phyloP scores from a whole-genome alignment of 2,329 filamentous ascomycete genomes.

The Talaromyces pinophilus region DNA sequence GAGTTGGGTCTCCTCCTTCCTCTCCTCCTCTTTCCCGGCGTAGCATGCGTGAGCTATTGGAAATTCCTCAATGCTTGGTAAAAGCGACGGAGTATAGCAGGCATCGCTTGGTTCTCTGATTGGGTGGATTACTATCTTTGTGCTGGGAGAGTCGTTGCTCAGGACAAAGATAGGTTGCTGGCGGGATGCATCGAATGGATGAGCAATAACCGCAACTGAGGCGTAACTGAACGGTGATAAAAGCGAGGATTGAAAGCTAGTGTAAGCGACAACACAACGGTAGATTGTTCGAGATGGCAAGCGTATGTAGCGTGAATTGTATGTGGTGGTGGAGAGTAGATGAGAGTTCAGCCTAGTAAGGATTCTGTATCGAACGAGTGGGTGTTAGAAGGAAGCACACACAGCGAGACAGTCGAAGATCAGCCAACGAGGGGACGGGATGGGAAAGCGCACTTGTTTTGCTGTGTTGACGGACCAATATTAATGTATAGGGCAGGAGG shows the following conservation, averaged over 20 bases:
- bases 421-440: slow-evolving; percentile 1
- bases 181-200: background rate
- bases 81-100: slow-evolving; percentile 6
- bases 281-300: background rate
- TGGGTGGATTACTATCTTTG: background rate
- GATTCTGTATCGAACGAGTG: background rate
- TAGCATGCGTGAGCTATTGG: slow-evolving; percentile 21
- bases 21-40: slow-evolving; percentile 15
- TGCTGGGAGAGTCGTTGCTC: background rate
- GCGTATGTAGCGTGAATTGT: background rate
- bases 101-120: slow-evolving; percentile 21
- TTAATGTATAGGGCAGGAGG: background rate
- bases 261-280: background rate
- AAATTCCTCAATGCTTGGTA: slow-evolving; percentile 13
- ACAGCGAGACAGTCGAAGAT: background rate
- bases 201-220: background rate
- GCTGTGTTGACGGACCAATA: background rate
- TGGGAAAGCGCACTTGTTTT: background rate
- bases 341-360: background rate
- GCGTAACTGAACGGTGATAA: background rate
- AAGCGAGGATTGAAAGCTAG: background rate
- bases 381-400: background rate
- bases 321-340: background rate
- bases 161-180: background rate
- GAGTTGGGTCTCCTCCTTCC: slow-evolving; percentile 7